These are phyloP conservation scores for Bolboschoenoplectus hybrid DNA, from an alignment of 202 grass and related monocot species.

Conservation along the genomic window DNA sequence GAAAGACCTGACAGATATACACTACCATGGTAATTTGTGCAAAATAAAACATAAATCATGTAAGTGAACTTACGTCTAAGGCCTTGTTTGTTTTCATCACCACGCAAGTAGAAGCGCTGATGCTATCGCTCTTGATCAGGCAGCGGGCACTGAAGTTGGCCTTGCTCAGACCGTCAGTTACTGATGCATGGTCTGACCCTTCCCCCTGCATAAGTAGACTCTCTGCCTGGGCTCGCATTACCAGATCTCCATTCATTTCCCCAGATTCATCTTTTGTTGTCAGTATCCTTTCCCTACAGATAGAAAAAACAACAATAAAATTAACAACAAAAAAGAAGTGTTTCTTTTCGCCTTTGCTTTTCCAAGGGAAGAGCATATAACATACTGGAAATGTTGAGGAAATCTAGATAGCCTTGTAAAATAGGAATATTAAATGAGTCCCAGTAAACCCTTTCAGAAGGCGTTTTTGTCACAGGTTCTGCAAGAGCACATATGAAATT, in stretches of 20 bases:
- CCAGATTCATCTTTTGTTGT: slow-evolving; percentile 53
- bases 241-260: slow-evolving; percentile 52
- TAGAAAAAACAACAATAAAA: slow-evolving; percentile 30
- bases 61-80: slow-evolving; percentile 61
- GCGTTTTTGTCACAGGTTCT: neutral
- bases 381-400: neutral
- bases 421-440: slow-evolving; percentile 3
- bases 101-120: slow-evolving; percentile 80
- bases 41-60: slow-evolving; percentile 1
- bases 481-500: neutral
- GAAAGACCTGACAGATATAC: neutral
- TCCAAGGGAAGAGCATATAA: neutral
- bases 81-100: slow-evolving; percentile 60
- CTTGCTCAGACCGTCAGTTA: slow-evolving; percentile 67
- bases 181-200: slow-evolving; percentile 52
- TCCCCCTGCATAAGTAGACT: slow-evolving; percentile 59
- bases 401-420: neutral
- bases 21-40: slow-evolving; percentile 4
- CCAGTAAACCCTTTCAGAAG: neutral
- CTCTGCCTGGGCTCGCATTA: slow-evolving; percentile 42
- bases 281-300: slow-evolving; percentile 67
- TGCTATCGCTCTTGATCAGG: slow-evolving; percentile 92
- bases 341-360: neutral
- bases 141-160: slow-evolving; percentile 55
- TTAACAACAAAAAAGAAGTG: slow-evolving; percentile 2